Evolutionary conservation across 257 asterid genomes (phyloP), one percentile per base, ranked within the genome.

Genomic region (Avicennia marina): DNA sequence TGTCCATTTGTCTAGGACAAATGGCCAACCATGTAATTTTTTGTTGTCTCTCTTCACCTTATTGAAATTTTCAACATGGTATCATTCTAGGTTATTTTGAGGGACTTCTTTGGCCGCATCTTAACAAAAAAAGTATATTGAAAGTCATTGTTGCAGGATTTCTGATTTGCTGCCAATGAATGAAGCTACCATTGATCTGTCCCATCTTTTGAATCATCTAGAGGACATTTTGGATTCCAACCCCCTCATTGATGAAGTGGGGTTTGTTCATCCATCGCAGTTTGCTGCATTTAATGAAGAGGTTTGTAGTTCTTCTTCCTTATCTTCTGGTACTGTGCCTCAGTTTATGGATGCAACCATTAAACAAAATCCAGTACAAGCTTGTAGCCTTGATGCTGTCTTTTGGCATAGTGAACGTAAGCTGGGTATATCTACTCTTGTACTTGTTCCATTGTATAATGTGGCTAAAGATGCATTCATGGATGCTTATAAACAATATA

Each of bases 231-330:
- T 53, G 16, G 17, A 36, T 55, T 36, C 41, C 17, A 13, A 18
- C 29, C 41, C 47, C 10, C 22, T 12, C 74, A 91, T 95, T 64
- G 95, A 91, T 71, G 97, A 91, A 80, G 78, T 91, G 70, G 98
- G 98, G 58, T 80, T 83, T 68, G 63, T 88, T 68, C 97, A 91
- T 71, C 96, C 95, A 13, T 73, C 93, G 53, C 95, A 76, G 69
- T 83, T 91, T 77, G 61, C 76, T 65, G 55, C 73, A 53, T 72
- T 91, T 25, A 59, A 38, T 65, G 78, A 78, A 58, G 93, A 76
- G 69, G 47, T 27, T 51, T 53, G 26, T 50, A 62, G 34, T 53
- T 10, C 53, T 58, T 54, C 71, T 66, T 58, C 78, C 45, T 42
- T 40, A 15, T 54, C 68, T 13, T 13, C 66, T 21, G 64, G 20